Base-by-base conservation (phyloP, 164 flowering plant species). In the Tetracentron sinense region DNA sequence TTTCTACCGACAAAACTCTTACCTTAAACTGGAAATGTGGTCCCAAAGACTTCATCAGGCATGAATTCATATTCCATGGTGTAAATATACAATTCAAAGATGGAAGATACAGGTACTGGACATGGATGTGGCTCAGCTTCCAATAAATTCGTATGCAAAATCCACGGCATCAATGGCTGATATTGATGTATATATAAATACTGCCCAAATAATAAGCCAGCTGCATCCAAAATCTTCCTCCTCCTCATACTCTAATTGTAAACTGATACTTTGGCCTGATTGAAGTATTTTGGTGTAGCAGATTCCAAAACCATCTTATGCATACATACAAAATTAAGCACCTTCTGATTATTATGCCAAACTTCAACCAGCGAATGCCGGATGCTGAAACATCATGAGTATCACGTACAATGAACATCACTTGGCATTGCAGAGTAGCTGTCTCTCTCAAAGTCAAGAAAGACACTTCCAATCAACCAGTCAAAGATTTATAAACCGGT, bases 401-500 rank as follows among this genome's bases (percentile, higher is more conserved):
- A n/a, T n/a, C n/a, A n/a, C n/a, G n/a, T n/a, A n/a, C n/a, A n/a
- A n/a, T n/a, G n/a, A n/a, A n/a, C n/a, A n/a, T n/a, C 53, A 61
- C 27, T 22, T 55, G 22, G 47, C 44, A 60, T 42, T 29, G 55
- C n/a, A 19, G 48, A 44, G 55, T 48, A 25, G 54, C 56, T 2
- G 53, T 38, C 12, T 56, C 48, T 42, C 54, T 53, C 64, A 54
- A 38, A 35, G 42, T 6, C 42, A 54, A 59, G 65, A 33, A 62
- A 58, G 58, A 35, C 49, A 53, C 63, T 57, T 26, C 49, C 23
- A 10, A 16, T 38, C 33, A 27, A 23, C 52, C n/a, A 10, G 22
- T 54, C 38, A 67, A n/a, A n/a, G 33, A 68, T 46, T 64, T 63
- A 76, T 65, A 77, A 62, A 54, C 63, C 69, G 28, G 70, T 65